These are phyloP conservation scores for Eucalyptus tenuipes DNA, from an alignment of 345 rosid genomes.

Conservation along the genomic window DNA sequence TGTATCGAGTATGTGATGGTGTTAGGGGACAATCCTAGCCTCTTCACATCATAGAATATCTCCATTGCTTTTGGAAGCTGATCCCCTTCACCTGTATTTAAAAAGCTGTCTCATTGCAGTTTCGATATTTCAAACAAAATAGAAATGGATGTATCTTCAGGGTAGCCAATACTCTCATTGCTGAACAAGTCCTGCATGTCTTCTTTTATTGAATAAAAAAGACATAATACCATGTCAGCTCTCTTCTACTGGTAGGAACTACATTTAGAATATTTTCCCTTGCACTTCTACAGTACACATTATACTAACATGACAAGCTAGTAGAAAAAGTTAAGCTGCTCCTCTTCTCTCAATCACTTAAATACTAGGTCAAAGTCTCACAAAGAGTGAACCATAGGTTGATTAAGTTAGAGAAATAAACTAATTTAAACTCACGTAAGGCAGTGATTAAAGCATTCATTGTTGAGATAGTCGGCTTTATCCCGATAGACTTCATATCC, in stretches of 20 bases:
- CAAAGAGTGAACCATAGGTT: background rate
- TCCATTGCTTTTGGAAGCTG: conserved; percentile 74
- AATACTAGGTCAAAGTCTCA: background rate
- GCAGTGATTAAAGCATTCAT: conserved; percentile 38
- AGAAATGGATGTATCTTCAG: background rate
- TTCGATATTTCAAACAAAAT: background rate
- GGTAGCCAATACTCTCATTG: background rate
- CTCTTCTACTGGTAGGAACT: background rate
- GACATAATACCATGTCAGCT: background rate
- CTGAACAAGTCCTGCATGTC: background rate
- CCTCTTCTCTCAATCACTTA: background rate
- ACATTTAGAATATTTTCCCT: background rate
- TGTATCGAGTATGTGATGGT: conserved; percentile 74
- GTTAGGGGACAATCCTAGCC: conserved; percentile 46
- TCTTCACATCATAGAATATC: conserved; percentile 58
- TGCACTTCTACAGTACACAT: background rate
- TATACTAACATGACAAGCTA: background rate
- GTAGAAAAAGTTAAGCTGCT: background rate
- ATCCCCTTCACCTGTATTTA: conserved; percentile 61
- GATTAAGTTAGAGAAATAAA: background rate
- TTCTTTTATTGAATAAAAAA: background rate
- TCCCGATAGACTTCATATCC: conserved; percentile 45
- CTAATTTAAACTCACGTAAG: no score
- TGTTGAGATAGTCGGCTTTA: conserved; percentile 68
- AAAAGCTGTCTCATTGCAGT: background rate